Percentiles rank a stretch among this genome's conserved stretches.
Conservation (phyloP, 495 filamentous ascomycete genomes). For the Trichoderma parareesei region DNA sequence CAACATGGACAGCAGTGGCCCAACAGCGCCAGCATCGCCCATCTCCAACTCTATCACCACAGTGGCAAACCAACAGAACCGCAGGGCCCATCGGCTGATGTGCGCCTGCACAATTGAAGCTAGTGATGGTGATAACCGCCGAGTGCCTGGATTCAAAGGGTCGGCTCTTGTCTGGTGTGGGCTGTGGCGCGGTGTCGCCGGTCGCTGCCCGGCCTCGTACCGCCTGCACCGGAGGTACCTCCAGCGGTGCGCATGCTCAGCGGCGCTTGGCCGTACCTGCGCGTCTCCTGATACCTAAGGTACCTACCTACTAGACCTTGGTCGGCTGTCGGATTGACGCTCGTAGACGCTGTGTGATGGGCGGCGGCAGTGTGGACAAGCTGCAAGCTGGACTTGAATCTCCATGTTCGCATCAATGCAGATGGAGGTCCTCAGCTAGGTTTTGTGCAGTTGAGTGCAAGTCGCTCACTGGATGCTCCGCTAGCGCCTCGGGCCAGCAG, state of each 20-base stretch:
- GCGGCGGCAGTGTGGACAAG: neutral
- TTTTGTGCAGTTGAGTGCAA: neutral
- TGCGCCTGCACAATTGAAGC: neutral
- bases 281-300: too few relatives aligned
- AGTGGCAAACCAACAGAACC: neutral
- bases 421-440: too few relatives aligned
- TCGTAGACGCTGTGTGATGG: neutral
- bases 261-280: neutral
- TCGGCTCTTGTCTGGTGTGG: neutral
- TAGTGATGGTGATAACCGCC: neutral
- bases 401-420: too few relatives aligned
- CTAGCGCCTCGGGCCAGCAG: neutral
- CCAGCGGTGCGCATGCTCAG: neutral
- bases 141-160: conserved; percentile 3
- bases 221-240: neutral
- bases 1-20: too few relatives aligned
- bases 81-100: neutral
- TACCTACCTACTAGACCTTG: neutral
- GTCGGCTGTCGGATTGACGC: neutral
- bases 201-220: neutral
- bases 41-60: too few relatives aligned
- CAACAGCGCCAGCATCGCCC: too few relatives aligned
- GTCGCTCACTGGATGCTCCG: neutral
- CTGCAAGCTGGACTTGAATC: too few relatives aligned
- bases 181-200: conserved; percentile 9